Conservation (phyloP, 1,284 basidiomycete species). For the Cryptococcus hybrid region DNA sequence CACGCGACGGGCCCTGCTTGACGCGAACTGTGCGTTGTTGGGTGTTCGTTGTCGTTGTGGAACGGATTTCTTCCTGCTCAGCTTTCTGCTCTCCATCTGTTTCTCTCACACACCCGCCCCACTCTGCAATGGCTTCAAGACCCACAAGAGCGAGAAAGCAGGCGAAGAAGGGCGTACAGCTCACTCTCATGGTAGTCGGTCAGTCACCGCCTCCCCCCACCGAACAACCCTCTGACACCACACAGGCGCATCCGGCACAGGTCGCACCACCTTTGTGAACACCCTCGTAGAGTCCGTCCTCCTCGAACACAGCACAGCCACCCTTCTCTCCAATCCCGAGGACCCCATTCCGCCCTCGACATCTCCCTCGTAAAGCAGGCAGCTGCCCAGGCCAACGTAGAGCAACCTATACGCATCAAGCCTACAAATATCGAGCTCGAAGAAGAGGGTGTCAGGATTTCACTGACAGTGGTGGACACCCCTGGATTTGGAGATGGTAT, state of each 20-base stretch:
- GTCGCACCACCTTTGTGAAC: conserved; percentile 97
- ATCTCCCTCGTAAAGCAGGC: conserved; percentile 52
- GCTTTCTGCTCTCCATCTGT: not conserved
- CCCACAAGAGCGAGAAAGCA: conserved; percentile 82
- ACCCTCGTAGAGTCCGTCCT: conserved; percentile 94
- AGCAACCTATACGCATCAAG: conserved; percentile 94
- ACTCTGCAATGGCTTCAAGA: conserved; percentile 54
- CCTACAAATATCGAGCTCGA: conserved; percentile 87
- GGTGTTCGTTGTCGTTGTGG: not conserved
- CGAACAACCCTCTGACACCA: not conserved
- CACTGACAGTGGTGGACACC: conserved; percentile 97
- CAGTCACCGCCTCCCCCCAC: conserved; percentile 18
- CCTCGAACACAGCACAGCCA: conserved; percentile 55
- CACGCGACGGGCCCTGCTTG: not conserved
- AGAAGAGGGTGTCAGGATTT: conserved; percentile 97
- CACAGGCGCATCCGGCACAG: conserved; percentile 85
- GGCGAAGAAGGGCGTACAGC: conserved; percentile 95
- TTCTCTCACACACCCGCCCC: not conserved
- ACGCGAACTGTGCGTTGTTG: not conserved
- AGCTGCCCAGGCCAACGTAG: conserved; percentile 80
- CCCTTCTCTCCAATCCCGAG: conserved; percentile 50
- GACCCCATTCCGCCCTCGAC: conserved; percentile 73
- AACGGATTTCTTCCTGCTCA: not conserved
- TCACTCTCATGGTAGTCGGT: conserved; percentile 95
- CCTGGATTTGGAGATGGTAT: conserved; percentile 99